A percentile compares a stretch with the other conserved stretches of the same genome.
phyloP scores from a whole-genome alignment of 331 rosid species.

The Pyracantha coccinea region DNA sequence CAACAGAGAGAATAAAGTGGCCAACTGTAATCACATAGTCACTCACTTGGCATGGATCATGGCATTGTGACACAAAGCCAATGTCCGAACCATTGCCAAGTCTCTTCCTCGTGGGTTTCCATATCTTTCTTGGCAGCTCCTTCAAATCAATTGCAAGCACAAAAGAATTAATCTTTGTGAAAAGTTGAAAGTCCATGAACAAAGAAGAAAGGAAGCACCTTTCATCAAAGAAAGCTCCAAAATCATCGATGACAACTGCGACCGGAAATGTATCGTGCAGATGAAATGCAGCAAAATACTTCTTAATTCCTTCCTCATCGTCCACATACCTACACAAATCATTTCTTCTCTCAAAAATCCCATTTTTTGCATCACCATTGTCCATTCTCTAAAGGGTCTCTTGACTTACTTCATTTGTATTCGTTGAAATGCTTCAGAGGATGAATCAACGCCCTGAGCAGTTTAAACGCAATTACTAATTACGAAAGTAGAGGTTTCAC shows the following conservation, averaged over 20 bases:
- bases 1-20: background rate
- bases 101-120: slow-evolving; percentile 67
- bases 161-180: background rate
- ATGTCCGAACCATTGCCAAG: slow-evolving; percentile 75
- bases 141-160: slow-evolving; percentile 1
- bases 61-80: slow-evolving; percentile 82
- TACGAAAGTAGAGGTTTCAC: background rate
- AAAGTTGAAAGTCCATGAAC: background rate
- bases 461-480: background rate
- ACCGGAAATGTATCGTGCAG: slow-evolving; percentile 53
- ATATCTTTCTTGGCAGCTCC: slow-evolving; percentile 71
- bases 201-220: slow-evolving; percentile 30
- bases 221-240: slow-evolving; percentile 64
- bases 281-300: slow-evolving; percentile 86
- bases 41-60: slow-evolving; percentile 65
- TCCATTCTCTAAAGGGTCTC: background rate
- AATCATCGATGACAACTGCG: slow-evolving; percentile 70
- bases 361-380: background rate
- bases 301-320: slow-evolving; percentile 67
- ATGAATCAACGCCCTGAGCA: slow-evolving; percentile 61
- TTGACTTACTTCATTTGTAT: slow-evolving; percentile 63
- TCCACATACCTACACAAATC: slow-evolving; percentile 47
- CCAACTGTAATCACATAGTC: background rate
- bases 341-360: background rate
- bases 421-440: slow-evolving; percentile 52